These are phyloP conservation scores for Knufia petricola DNA, from an alignment of 2,329 filamentous ascomycete species.

Conservation along the genomic window DNA sequence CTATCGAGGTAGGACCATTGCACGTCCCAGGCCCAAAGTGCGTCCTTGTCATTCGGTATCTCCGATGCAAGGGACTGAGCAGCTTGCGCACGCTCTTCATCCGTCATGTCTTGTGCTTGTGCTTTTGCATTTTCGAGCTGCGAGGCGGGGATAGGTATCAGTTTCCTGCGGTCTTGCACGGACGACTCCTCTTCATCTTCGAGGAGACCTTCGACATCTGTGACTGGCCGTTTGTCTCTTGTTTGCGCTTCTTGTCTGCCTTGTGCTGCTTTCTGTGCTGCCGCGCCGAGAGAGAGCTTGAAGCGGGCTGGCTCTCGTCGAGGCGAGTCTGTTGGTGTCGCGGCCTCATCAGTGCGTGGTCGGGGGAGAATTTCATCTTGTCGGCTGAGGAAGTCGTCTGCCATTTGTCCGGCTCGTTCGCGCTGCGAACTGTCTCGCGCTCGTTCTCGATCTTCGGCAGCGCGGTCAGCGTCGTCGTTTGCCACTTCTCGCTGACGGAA, in stretches of 20 bases:
- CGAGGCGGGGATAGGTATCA: constrained; percentile 55
- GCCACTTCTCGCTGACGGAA: constrained; percentile 65
- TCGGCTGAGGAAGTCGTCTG: constrained; percentile 79
- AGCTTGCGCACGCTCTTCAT: constrained; percentile 78
- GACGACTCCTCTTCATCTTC: constrained; percentile 89
- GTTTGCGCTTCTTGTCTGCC: constrained; percentile 36
- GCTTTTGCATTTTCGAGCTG: constrained; percentile 64
- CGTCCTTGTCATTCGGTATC: constrained; percentile 77
- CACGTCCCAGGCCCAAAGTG: constrained; percentile 84
- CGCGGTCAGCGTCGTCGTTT: constrained; percentile 73
- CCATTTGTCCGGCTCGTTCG: constrained; percentile 73
- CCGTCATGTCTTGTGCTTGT: constrained; percentile 56
- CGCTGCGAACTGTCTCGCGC: constrained; percentile 59
- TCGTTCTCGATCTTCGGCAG: constrained; percentile 64
- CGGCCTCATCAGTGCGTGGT: constrained; percentile 52
- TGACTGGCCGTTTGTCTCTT: constrained; percentile 62
- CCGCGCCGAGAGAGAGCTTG: constrained; percentile 85
- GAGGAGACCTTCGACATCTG: constrained; percentile 85
- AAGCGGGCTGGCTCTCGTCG: constrained; percentile 59
- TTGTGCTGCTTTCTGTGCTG: constrained; percentile 62
- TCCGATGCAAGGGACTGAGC: constrained; percentile 75
- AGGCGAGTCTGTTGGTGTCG: constrained; percentile 29
- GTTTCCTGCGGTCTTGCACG: constrained; percentile 55
- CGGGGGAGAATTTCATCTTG: constrained; percentile 35
- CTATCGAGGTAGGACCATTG: constrained; percentile 75